Evolutionary conservation across 306 rosid species (phyloP).

Genomic region (Mucuna pruriens): DNA sequence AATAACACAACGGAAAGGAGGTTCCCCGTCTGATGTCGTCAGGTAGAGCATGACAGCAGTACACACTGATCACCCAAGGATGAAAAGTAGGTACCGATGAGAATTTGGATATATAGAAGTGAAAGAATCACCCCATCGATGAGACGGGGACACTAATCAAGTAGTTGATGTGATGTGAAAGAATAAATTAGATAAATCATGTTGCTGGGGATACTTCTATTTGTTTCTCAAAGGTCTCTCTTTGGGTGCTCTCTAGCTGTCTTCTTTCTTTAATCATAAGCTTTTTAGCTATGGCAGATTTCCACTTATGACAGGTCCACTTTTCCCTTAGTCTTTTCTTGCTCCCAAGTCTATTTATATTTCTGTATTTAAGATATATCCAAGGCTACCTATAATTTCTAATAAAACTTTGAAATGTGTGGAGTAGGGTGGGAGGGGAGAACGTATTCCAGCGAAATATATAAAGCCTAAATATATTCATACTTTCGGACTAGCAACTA

Average conservation of each 20-base stretch:
- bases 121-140: background rate
- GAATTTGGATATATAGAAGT: constrained; percentile 9
- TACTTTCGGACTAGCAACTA: no score
- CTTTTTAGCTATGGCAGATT: constrained; percentile 22
- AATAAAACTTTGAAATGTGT: background rate
- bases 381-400: background rate
- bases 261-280: background rate
- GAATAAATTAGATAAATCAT: background rate
- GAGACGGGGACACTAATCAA: background rate
- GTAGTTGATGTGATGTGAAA: constrained; percentile 19
- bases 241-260: background rate
- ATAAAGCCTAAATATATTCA: no score
- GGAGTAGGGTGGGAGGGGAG: background rate
- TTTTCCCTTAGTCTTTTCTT: background rate
- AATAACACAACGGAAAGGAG: background rate
- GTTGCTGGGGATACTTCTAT: background rate
- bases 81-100: background rate
- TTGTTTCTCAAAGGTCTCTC: background rate
- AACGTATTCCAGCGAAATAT: background rate
- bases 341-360: background rate
- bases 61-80: constrained; percentile 12
- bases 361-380: background rate
- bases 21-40: background rate
- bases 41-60: constrained; percentile 5
- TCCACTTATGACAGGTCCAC: background rate